Conservation (phyloP, 2,329 filamentous ascomycete genomes). For the Sclerotinia subarctica region DNA sequence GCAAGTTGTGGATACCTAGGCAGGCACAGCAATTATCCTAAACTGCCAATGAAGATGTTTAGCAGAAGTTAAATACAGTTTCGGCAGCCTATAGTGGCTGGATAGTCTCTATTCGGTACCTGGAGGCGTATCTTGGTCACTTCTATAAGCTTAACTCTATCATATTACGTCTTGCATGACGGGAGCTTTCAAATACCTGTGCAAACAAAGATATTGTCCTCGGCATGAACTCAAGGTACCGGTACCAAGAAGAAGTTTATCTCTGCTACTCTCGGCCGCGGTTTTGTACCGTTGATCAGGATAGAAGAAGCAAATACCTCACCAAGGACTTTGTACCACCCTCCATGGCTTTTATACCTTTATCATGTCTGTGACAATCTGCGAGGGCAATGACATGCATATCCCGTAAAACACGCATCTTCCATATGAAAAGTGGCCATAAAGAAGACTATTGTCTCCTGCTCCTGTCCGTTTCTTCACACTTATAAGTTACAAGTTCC, state of each 20-base stretch:
- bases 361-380: background rate
- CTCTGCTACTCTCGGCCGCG: background rate
- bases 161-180: background rate
- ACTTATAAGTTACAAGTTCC: background rate
- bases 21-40: background rate
- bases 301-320: constrained; percentile 1
- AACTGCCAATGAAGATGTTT: background rate
- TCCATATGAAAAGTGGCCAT: background rate
- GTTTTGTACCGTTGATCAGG: background rate
- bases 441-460: background rate
- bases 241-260: background rate
- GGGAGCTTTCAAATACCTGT: background rate
- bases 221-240: background rate
- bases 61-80: background rate
- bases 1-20: background rate
- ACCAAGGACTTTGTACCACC: background rate
- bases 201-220: background rate
- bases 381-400: background rate
- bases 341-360: background rate
- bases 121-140: background rate
- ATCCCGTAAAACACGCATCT: background rate
- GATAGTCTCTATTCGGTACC: background rate
- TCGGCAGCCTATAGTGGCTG: background rate
- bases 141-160: background rate
- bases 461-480: background rate